Evolutionary conservation across 805 yeast genomes (phyloP).

Genomic region (Maudiozyma barnettii): DNA sequence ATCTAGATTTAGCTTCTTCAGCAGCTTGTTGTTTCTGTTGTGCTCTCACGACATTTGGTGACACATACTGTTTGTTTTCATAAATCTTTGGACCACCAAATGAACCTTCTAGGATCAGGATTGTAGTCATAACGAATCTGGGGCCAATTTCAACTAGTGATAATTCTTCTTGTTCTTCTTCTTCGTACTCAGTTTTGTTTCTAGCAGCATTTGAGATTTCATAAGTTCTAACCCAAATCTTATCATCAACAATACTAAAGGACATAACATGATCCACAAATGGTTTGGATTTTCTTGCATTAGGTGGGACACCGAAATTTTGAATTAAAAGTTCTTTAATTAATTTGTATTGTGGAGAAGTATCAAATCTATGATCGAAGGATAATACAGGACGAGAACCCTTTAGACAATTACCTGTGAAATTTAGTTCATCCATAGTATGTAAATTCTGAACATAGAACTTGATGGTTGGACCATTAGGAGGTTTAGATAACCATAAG

Average conservation of each 20-base stretch:
- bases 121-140: slow-evolving; percentile 84
- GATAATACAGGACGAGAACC: slow-evolving; percentile 93
- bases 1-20: slow-evolving; percentile 63
- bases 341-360: slow-evolving; percentile 56
- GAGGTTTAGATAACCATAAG: slow-evolving; percentile 91
- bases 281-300: slow-evolving; percentile 86
- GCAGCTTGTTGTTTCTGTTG: slow-evolving; percentile 77
- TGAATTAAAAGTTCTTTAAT: slow-evolving; percentile 78
- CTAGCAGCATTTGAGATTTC: slow-evolving; percentile 65
- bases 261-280: slow-evolving; percentile 93
- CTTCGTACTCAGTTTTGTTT: slow-evolving; percentile 44
- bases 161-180: slow-evolving; percentile 44
- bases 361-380: slow-evolving; percentile 73
- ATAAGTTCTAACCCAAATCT: slow-evolving; percentile 91
- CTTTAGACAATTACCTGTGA: slow-evolving; percentile 90
- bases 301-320: slow-evolving; percentile 90
- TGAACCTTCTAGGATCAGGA: slow-evolving; percentile 88
- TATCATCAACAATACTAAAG: slow-evolving; percentile 83
- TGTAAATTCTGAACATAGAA: slow-evolving; percentile 92
- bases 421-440: slow-evolving; percentile 90
- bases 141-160: slow-evolving; percentile 94
- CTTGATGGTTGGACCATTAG: slow-evolving; percentile 94
- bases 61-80: slow-evolving; percentile 92
- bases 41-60: slow-evolving; percentile 92
- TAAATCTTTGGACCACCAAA: slow-evolving; percentile 96